Conservation (phyloP, 257 asterid species). For the Petunia axillaris region DNA sequence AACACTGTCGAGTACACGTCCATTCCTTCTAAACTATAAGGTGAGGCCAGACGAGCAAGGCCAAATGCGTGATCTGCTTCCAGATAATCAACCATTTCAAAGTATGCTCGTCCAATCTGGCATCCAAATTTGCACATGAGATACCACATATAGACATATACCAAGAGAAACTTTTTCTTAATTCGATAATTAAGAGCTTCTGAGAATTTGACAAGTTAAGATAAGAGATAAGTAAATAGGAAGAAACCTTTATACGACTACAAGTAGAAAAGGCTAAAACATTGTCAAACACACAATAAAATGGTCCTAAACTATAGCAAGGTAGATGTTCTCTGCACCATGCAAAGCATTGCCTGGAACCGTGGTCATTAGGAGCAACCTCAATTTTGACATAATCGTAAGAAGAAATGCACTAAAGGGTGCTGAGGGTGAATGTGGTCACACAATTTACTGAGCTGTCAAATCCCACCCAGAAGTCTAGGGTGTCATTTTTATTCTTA, state of each 20-base stretch:
- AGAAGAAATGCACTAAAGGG: neutral
- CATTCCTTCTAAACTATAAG: conserved; percentile 92
- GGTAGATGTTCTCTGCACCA: conserved; percentile 2
- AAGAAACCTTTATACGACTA: neutral
- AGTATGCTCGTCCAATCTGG: conserved; percentile 90
- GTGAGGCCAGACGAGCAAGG: conserved; percentile 81
- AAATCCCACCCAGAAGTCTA: neutral
- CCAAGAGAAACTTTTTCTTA: neutral
- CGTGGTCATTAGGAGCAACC: neutral
- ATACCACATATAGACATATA: conserved; percentile 32
- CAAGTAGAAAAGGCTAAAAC: conserved; percentile 8
- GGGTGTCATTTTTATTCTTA: neutral
- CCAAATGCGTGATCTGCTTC: conserved; percentile 94
- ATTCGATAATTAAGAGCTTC: neutral
- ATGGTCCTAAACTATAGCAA: conserved; percentile 19
- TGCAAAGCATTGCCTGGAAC: neutral
- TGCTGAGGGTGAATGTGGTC: neutral
- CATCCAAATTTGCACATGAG: conserved; percentile 33
- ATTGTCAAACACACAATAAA: neutral
- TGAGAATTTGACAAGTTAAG: neutral
- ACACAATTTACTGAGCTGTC: neutral
- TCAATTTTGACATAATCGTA: neutral
- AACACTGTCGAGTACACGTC: conserved; percentile 89
- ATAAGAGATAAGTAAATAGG: neutral
- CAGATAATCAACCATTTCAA: conserved; percentile 90